phyloP scores from a whole-genome alignment of 345 rosid species.

The Citrus cavaleriei region DNA sequence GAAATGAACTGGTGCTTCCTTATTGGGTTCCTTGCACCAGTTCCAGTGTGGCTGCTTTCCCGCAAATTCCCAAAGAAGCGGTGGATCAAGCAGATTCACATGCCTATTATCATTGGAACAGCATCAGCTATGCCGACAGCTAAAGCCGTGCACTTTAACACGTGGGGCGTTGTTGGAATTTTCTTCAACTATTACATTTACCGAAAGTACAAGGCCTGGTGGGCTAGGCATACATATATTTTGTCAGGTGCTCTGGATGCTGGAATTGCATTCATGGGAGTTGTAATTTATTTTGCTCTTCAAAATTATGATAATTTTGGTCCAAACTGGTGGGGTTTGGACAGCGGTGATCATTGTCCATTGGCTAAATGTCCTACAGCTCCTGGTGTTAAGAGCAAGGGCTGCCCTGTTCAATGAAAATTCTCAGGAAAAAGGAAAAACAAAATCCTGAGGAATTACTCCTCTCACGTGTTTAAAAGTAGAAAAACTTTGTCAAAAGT shows the following conservation, averaged over 20 bases:
- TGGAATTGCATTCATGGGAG: slow-evolving; percentile 69
- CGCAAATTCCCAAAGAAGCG: slow-evolving; percentile 24
- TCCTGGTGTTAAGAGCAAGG: slow-evolving; percentile 41
- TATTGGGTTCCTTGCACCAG: slow-evolving; percentile 36
- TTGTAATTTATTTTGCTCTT: slow-evolving; percentile 51
- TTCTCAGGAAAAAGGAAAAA: too few relatives aligned
- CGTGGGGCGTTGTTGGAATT: slow-evolving; percentile 59
- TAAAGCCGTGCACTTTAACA: slow-evolving; percentile 51
- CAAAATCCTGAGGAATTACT: too few relatives aligned
- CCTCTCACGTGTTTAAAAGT: neutral
- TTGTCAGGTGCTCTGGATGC: slow-evolving; percentile 81
- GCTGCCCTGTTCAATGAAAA: slow-evolving; percentile 12
- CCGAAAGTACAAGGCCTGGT: slow-evolving; percentile 56
- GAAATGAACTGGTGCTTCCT: slow-evolving; percentile 56
- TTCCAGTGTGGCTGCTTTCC: slow-evolving; percentile 38
- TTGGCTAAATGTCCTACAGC: slow-evolving; percentile 53
- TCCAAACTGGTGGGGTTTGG: slow-evolving; percentile 71
- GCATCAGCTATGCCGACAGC: slow-evolving; percentile 49
- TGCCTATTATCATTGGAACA: slow-evolving; percentile 56
- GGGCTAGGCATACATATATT: slow-evolving; percentile 71
- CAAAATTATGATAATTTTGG: slow-evolving; percentile 48
- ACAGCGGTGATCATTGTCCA: slow-evolving; percentile 49
- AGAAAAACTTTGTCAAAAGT: neutral
- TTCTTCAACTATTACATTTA: slow-evolving; percentile 64
- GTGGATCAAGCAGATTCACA: slow-evolving; percentile 44